A percentile compares a stretch with the other conserved stretches of the same genome.
Evolutionary conservation across 1,139 yeast genomes (phyloP).

Genomic region (Scheffersomyces titani): DNA sequence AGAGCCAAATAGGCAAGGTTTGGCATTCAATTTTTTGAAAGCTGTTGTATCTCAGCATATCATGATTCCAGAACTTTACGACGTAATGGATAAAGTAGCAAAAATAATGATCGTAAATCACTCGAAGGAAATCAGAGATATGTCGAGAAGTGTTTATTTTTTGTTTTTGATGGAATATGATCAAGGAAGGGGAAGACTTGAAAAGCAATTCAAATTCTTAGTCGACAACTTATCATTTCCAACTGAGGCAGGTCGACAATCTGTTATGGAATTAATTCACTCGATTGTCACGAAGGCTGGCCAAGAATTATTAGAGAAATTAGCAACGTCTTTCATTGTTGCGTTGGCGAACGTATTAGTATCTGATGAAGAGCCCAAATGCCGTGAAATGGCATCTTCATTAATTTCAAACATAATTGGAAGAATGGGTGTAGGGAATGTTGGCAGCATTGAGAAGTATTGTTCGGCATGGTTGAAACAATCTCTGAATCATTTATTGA

Average conservation of each 20-base stretch:
- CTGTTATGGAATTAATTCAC: slow-evolving; percentile 86
- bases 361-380: slow-evolving; percentile 76
- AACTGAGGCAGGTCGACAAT: slow-evolving; percentile 82
- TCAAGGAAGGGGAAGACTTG: slow-evolving; percentile 84
- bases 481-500: slow-evolving; percentile 52
- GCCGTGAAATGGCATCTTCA: slow-evolving; percentile 82
- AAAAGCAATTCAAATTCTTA: slow-evolving; percentile 78
- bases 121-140: slow-evolving; percentile 77
- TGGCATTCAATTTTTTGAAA: slow-evolving; percentile 81
- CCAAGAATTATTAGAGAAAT: slow-evolving; percentile 56
- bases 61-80: slow-evolving; percentile 86
- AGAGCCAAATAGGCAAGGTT: slow-evolving; percentile 86
- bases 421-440: slow-evolving; percentile 46
- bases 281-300: slow-evolving; percentile 69
- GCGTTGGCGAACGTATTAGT: slow-evolving; percentile 77
- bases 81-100: slow-evolving; percentile 79
- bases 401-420: slow-evolving; percentile 59
- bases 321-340: slow-evolving; percentile 78
- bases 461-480: slow-evolving; percentile 70
- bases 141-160: slow-evolving; percentile 80
- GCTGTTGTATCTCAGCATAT: slow-evolving; percentile 73
- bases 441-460: slow-evolving; percentile 56
- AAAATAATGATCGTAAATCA: slow-evolving; percentile 91
- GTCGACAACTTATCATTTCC: slow-evolving; percentile 86
- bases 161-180: slow-evolving; percentile 93